These are phyloP conservation scores for Trametes sanguinea DNA, from an alignment of 768 basidiomycete species.

Conservation along the genomic window DNA sequence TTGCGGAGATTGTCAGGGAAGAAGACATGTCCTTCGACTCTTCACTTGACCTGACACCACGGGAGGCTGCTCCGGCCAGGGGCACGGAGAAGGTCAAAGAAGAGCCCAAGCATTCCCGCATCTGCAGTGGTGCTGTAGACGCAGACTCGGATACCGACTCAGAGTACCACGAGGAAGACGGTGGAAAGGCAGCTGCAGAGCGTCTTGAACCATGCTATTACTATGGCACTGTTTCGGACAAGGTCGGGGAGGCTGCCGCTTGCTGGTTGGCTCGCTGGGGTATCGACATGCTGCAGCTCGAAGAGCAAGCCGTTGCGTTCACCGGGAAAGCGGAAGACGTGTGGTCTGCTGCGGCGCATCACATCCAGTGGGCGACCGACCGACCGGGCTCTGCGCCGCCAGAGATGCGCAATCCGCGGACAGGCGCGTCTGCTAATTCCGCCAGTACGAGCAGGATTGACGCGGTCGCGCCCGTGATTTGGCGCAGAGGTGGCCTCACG, in stretches of 20 bases:
- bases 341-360: constrained; percentile 1
- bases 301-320: background rate
- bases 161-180: constrained; percentile 12
- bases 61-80: background rate
- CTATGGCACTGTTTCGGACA: constrained; percentile 89
- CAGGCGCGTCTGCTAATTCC: background rate
- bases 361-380: background rate
- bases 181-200: constrained; percentile 1
- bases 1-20: constrained; percentile 54
- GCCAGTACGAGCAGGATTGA: constrained; percentile 8
- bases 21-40: constrained; percentile 25
- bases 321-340: background rate
- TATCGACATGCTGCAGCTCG: constrained; percentile 59
- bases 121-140: background rate
- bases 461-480: constrained; percentile 53
- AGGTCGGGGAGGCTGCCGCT: constrained; percentile 86
- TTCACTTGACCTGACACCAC: background rate
- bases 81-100: background rate
- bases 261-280: constrained; percentile 92
- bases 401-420: constrained; percentile 12
- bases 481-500: constrained; percentile 74
- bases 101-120: constrained; percentile 15
- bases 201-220: constrained; percentile 48
- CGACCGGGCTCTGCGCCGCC: constrained; percentile 20
- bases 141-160: constrained; percentile 13